phyloP scores from a whole-genome alignment of 1,139 yeast genomes.

The Pichia sp. region DNA sequence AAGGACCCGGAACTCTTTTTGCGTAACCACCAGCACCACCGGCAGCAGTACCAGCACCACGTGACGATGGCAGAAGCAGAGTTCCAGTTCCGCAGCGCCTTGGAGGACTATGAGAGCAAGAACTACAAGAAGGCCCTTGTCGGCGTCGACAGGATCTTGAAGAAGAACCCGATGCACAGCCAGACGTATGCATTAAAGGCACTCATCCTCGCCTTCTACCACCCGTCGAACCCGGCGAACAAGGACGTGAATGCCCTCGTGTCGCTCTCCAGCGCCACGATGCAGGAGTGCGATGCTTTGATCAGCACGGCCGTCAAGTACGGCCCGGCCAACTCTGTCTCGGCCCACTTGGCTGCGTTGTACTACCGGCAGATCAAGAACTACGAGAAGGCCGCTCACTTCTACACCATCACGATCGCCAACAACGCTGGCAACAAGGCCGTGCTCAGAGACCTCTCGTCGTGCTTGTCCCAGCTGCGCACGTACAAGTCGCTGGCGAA shows the following conservation, averaged over 20 bases:
- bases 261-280: slow-evolving; percentile 44
- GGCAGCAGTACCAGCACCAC: background rate
- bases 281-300: slow-evolving; percentile 57
- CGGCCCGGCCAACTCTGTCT: slow-evolving; percentile 56
- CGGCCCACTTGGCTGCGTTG: slow-evolving; percentile 83
- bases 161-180: slow-evolving; percentile 71
- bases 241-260: slow-evolving; percentile 23
- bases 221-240: slow-evolving; percentile 12
- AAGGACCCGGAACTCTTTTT: too few species aligned
- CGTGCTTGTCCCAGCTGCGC: slow-evolving; percentile 74
- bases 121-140: slow-evolving; percentile 85
- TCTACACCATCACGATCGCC: slow-evolving; percentile 73
- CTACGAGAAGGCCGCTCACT: slow-evolving; percentile 73
- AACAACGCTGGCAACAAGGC: slow-evolving; percentile 77
- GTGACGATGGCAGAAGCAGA: slow-evolving; percentile 9
- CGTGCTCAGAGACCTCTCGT: slow-evolving; percentile 75
- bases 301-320: slow-evolving; percentile 58
- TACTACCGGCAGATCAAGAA: slow-evolving; percentile 68
- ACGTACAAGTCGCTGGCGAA: slow-evolving; percentile 60
- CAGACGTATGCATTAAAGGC: slow-evolving; percentile 87
- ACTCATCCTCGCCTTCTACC: slow-evolving; percentile 36
- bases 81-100: slow-evolving; percentile 62
- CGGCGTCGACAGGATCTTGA: slow-evolving; percentile 67
- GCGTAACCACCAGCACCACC: too few species aligned
- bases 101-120: slow-evolving; percentile 75